Evolutionary conservation across 2,329 filamentous ascomycete genomes (phyloP), one percentile per base, ranked within the genome.

Genomic region (Coniochaeta sp.): DNA sequence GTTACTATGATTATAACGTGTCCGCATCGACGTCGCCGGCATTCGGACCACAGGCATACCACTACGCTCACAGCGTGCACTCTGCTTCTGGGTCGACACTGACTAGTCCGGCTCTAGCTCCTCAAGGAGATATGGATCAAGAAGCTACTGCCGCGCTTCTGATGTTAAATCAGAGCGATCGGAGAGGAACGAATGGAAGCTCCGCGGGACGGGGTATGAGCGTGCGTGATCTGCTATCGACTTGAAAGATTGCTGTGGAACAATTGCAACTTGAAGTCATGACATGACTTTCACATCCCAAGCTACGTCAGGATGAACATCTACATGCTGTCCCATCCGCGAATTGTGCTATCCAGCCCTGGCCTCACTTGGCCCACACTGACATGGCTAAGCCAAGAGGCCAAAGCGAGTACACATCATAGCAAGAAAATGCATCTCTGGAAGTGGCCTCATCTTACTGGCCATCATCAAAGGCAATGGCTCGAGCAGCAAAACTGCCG

Each of bases 81-180:
- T 77, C 80, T 17, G 72, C 73, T 2, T 74, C 75, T 57, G 79
- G 75, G 1, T 88, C 81, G 57, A 76, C 81, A 0, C 69, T 86
- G 62, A 85, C 86, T 6, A 87, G 84, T 63, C 85, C 84, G 1
- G 79, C 79, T 8, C 71, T 87, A 52, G 69, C 74, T 22, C 83
- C 85, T 0, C 81, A 84, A 67, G 76, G 77, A 38, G 83, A 87
- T 57, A 68, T 84, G 5, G 86, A 89, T 63, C 88, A 92, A 62
- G 91, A 95, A 71, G 93, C 91, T 1, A 95, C 91, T 8, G 88
- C 91, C 14, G 93, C 92, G 3, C 73, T 96, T 66, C 74, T 96
- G 71, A 96, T 96, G 92, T 77, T 97, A 62, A 96, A 93, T 65
- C 67, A 67, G 60, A 86, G 81, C 59, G 91, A 95, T 71, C 83